Evolutionary conservation across 2,329 filamentous ascomycete genomes (phyloP).

Genomic region (Drechslera avenae): DNA sequence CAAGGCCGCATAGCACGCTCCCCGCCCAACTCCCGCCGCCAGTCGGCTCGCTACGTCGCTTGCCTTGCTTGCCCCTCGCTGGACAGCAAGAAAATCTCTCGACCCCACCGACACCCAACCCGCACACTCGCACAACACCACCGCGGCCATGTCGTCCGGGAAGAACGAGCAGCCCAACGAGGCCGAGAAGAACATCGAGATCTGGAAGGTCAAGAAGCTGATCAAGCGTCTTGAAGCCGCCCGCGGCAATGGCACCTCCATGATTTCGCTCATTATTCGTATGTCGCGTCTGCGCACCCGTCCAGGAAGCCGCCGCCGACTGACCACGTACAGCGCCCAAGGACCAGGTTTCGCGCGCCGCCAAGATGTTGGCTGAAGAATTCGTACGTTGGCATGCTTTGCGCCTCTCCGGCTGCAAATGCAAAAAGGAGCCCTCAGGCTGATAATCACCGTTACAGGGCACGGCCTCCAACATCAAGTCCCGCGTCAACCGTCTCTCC

Average conservation of each 20-base stretch:
- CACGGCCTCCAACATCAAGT: slow-evolving; percentile 99
- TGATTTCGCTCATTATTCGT: slow-evolving; percentile 99
- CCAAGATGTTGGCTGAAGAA: slow-evolving; percentile 99
- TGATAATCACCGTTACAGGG: slow-evolving; percentile 61
- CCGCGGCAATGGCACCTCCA: slow-evolving; percentile 97
- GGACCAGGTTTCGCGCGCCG: slow-evolving; percentile 93
- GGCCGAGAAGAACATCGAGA: slow-evolving; percentile 95
- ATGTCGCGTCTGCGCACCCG: slow-evolving; percentile 48
- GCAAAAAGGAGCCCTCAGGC: no score
- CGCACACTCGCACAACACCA: slow-evolving; percentile 16
- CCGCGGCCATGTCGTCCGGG: slow-evolving; percentile 44
- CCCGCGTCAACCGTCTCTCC: slow-evolving; percentile 96
- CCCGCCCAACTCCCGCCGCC: slow-evolving; percentile 18
- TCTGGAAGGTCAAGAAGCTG: slow-evolving; percentile 99
- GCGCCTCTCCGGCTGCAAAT: not conserved
- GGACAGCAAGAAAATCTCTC: slow-evolving; percentile 23
- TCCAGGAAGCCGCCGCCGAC: slow-evolving; percentile 17
- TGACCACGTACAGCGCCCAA: slow-evolving; percentile 73
- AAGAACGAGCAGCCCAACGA: slow-evolving; percentile 71
- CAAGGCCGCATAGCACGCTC: slow-evolving; percentile 14
- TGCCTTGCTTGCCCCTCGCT: slow-evolving; percentile 24
- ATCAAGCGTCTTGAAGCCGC: slow-evolving; percentile 98
- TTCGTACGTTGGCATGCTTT: slow-evolving; percentile 67
- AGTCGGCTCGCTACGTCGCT: slow-evolving; percentile 21
- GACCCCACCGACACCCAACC: slow-evolving; percentile 23